Conservation (phyloP, 192 early-diverging fungal genomes). For the Lunasporangiospora selenospora region DNA sequence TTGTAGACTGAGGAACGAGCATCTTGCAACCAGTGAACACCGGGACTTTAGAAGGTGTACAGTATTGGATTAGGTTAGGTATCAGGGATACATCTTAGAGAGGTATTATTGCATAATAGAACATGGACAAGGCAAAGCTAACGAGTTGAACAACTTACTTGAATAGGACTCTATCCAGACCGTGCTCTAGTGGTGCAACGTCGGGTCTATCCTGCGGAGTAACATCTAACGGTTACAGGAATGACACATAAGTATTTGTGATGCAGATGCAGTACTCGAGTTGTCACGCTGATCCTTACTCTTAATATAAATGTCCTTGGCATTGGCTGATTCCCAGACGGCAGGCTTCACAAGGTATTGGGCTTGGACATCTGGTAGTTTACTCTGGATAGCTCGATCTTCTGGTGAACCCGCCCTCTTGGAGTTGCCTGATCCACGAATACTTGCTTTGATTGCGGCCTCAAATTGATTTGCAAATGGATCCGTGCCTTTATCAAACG, state of each 20-base stretch:
- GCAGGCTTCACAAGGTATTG: slow-evolving; percentile 28
- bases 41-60: slow-evolving; percentile 65
- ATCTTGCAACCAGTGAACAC: slow-evolving; percentile 83
- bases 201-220: slow-evolving; percentile 30
- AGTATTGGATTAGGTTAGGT: too few species aligned
- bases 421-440: background rate
- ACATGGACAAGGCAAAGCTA: background rate
- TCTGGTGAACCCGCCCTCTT: too few species aligned
- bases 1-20: slow-evolving; percentile 76
- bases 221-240: slow-evolving; percentile 12
- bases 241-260: background rate
- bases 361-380: slow-evolving; percentile 36
- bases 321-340: slow-evolving; percentile 34
- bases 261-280: too few species aligned
- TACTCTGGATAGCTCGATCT: background rate
- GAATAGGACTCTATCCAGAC: slow-evolving; percentile 70
- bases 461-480: slow-evolving; percentile 45
- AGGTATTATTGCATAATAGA: background rate
- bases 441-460: slow-evolving; percentile 30
- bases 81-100: background rate
- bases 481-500: slow-evolving; percentile 24
- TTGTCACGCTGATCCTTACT: slow-evolving; percentile 7
- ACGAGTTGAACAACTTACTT: slow-evolving; percentile 45
- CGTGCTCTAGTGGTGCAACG: slow-evolving; percentile 61
- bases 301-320: slow-evolving; percentile 24